Base-by-base conservation (phyloP, 371 early-diverging fungal species). In the Mucor irregularis region DNA sequence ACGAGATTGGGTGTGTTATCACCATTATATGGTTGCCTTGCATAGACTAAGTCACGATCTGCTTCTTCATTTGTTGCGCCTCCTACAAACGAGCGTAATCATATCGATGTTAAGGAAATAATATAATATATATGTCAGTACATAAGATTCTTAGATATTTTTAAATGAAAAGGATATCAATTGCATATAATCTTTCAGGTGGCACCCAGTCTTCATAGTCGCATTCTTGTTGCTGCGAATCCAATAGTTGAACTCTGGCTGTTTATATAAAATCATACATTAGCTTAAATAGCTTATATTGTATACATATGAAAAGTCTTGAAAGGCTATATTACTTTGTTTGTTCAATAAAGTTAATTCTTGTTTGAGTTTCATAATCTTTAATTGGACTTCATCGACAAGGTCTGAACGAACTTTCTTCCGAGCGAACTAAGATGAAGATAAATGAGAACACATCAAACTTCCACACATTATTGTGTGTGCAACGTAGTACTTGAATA, bases 141-240 rank as follows among this genome's bases (percentile, higher is more conserved):
- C n/a, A n/a, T n/a, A n/a, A n/a, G n/a, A n/a, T n/a, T n/a, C n/a
- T n/a, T n/a, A n/a, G n/a, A n/a, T n/a, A n/a, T n/a, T n/a, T n/a
- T n/a, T n/a, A 16, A 42, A 31, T 22, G 61, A 57, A 66, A 66
- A 66, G 67, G 67, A 66, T 66, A 66, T 66, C 62, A 62, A 66
- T 66, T 51, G 58, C 37, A 54, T 57, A 37, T 1, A 66, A 42
- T 35, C 67, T 49, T 44, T 62, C 67, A 16, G 67, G 67, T 50
- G 67, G 67, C 33, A 62, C 52, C 67, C 67, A 66, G n/a, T 62
- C 62, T 29, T 50, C 43, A 28, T 50, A 58, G 34, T 62, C 62
- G 21, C 49, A 38, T 24, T 39, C 39, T 19, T 49, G 49, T 22
- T 53, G 31, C 28, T 49, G 40, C 31, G 47, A 38, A 48, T 54